Conservation (phyloP, 441 rosid species). For the Erodium texanum region DNA sequence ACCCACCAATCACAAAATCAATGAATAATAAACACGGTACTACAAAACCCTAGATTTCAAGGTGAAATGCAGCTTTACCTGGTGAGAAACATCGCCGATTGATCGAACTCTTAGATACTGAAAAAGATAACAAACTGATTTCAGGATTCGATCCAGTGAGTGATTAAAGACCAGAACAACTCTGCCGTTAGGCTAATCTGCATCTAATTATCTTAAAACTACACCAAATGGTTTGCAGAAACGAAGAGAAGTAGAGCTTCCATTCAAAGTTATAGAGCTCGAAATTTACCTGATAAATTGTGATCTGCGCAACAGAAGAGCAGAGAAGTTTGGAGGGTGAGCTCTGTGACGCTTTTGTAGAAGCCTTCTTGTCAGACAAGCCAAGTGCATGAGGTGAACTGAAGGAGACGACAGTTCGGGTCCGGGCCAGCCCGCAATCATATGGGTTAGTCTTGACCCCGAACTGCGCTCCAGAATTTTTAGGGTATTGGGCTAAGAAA, state of each 20-base stretch:
- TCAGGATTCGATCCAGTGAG: slow-evolving; percentile 7
- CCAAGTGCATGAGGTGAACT: not conserved
- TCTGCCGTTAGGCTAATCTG: not conserved
- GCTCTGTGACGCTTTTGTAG: slow-evolving; percentile 3
- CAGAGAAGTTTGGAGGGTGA: not conserved
- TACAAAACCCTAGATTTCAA: slow-evolving; percentile 4
- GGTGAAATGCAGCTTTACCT: slow-evolving; percentile 17
- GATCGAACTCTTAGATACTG: not conserved
- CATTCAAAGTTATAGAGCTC: not conserved
- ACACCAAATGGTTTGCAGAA: not conserved
- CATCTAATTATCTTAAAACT: not conserved
- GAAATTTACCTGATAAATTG: not conserved
- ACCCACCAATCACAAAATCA: slow-evolving; percentile 1
- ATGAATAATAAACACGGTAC: not conserved
- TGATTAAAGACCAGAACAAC: not conserved
- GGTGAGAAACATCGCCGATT: slow-evolving; percentile 21
- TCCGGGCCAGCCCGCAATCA: not conserved
- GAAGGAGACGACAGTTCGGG: not conserved
- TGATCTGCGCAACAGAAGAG: not conserved
- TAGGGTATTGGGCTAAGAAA: too few relatives aligned
- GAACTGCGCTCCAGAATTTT: too few relatives aligned
- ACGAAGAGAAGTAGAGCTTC: not conserved
- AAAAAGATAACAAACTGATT: not conserved
- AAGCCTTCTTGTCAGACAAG: slow-evolving; percentile 22
- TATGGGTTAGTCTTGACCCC: not conserved